phyloP scores from a whole-genome alignment of 2,329 filamentous ascomycete species.

The Penicillium psychrosexuale region DNA sequence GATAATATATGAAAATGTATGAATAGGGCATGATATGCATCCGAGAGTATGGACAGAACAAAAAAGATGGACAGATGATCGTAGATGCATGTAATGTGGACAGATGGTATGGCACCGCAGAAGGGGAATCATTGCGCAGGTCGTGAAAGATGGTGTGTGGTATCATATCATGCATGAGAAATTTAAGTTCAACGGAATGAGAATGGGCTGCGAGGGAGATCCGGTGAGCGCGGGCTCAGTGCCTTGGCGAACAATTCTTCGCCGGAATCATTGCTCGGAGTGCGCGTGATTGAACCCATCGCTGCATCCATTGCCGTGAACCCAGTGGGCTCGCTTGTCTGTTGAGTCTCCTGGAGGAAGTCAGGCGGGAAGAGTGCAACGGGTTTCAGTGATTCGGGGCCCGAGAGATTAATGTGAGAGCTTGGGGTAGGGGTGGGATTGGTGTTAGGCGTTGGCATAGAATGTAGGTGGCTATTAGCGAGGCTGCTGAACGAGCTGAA shows the following conservation, averaged over 20 bases:
- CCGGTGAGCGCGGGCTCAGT: slow-evolving; percentile 79
- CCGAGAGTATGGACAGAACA: neutral
- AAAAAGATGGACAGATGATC: slow-evolving; percentile 2
- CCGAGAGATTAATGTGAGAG: slow-evolving; percentile 7
- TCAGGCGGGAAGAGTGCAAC: slow-evolving; percentile 41
- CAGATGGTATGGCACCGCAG: slow-evolving; percentile 14
- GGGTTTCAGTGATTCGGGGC: slow-evolving; percentile 23
- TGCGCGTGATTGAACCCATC: slow-evolving; percentile 35
- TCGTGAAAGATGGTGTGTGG: slow-evolving; percentile 10
- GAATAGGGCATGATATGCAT: slow-evolving; percentile 5
- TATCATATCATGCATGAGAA: slow-evolving; percentile 5
- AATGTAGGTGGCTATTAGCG: slow-evolving; percentile 8
- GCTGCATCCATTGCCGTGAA: slow-evolving; percentile 24
- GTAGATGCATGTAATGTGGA: slow-evolving; percentile 12
- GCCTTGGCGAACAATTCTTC: slow-evolving; percentile 86
- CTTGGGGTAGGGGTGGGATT: slow-evolving; percentile 26
- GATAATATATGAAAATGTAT: neutral
- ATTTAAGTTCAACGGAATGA: slow-evolving; percentile 47
- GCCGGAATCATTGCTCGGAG: slow-evolving; percentile 53
- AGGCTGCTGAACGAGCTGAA: slow-evolving; percentile 59
- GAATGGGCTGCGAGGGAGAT: slow-evolving; percentile 82
- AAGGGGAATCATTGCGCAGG: slow-evolving; percentile 28
- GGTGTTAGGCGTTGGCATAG: slow-evolving; percentile 22
- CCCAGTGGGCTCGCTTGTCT: slow-evolving; percentile 17
- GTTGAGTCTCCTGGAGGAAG: slow-evolving; percentile 37